Base-by-base conservation (phyloP, 2,329 filamentous ascomycete genomes). In the Pseudocercospora musae region DNA sequence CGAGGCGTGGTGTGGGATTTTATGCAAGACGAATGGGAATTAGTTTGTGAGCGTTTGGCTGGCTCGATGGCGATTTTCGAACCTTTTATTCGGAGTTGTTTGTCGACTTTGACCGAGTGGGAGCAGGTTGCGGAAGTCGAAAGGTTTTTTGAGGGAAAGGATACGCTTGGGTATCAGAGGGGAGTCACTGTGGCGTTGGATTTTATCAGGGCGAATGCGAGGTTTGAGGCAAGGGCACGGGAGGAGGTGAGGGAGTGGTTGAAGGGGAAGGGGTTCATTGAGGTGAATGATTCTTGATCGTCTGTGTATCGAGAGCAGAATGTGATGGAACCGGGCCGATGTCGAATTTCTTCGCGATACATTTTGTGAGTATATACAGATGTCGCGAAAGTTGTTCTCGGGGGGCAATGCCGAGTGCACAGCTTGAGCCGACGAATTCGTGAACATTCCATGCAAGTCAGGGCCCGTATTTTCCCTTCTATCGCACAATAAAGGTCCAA, bases 11-110 rank as follows among this genome's bases (percentile, higher is more conserved):
- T 57, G 11, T 62, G 60, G 60, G 13, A 9, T 1, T 62, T 37
- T 5, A 54, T 54, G 1, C n/a, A 31, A 23, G 20, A 21, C 0
- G 50, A 54, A 37, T 31, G 50, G 50, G 18, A 33, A 4, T 37
- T 54, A 2, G 25, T 54, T 21, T 31, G 25, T 7, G 27, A 18
- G 2, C 9, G 48, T 3, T 21, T 62, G 10, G 37, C 23, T 0
- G 54, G 52, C 3, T 59, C 57, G n/a, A 49, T 48, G 59, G 59
- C 60, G 46, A 40, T 53, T 10, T 46, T 58, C n/a, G 55, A 54
- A 7, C 49, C 48, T 23, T 53, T 46, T 8, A 23, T 62, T 10
- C n/a, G 60, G n/a, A n/a, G 48, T 9, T 49, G 37, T 9, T 31
- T 62, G 46, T 29, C 37, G 40, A 52, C 18, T 8, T 62, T 62